A percentile compares a stretch with the other conserved stretches of the same genome.
These are phyloP conservation scores for Penicillium lividum DNA, from an alignment of 495 filamentous ascomycete species.

Conservation along the genomic window DNA sequence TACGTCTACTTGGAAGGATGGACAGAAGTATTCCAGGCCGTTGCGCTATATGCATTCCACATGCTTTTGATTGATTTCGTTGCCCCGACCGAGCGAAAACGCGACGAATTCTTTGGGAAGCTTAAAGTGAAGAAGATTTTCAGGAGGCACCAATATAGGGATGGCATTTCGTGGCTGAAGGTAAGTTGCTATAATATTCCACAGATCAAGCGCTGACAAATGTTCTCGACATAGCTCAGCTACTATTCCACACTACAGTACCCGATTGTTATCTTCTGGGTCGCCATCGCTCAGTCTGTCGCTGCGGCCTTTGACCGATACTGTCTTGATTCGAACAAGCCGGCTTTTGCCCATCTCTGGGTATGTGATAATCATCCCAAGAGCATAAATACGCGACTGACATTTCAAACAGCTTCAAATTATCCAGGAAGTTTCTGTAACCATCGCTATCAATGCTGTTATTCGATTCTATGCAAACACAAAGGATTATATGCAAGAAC, in stretches of 20 bases:
- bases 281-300: constrained; percentile 31
- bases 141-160: constrained; percentile 13
- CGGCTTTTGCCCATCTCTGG: constrained; percentile 40
- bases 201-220: neutral
- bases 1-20: constrained; percentile 34
- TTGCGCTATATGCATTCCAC: constrained; percentile 34
- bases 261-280: constrained; percentile 27
- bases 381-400: neutral
- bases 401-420: constrained; percentile 23
- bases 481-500: constrained; percentile 22
- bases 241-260: constrained; percentile 35
- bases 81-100: constrained; percentile 19
- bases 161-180: constrained; percentile 23
- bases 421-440: constrained; percentile 25
- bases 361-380: constrained; percentile 13
- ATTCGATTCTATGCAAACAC: constrained; percentile 28
- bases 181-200: constrained; percentile 12
- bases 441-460: constrained; percentile 25
- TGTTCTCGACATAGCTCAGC: constrained; percentile 3
- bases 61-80: constrained; percentile 36
- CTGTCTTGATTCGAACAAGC: constrained; percentile 28
- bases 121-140: constrained; percentile 18
- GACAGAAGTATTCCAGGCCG: constrained; percentile 30
- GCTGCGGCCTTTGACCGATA: constrained; percentile 31
- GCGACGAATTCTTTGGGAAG: constrained; percentile 26